Base-by-base conservation (phyloP, 805 yeast species). In the Candida insectalens region DNA sequence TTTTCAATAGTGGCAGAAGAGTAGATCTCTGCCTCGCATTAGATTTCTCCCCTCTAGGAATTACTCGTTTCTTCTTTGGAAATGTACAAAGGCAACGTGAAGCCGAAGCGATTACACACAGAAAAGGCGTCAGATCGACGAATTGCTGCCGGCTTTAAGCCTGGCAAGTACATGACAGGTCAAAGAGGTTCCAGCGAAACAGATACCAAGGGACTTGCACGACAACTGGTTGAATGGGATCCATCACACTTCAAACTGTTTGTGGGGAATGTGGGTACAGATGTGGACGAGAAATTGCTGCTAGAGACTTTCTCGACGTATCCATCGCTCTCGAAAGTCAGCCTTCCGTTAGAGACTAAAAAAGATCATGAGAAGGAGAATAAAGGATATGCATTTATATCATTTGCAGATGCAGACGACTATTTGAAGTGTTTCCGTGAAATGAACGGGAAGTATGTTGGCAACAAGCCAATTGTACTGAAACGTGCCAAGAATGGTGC, bases 321-420 rank as follows among this genome's bases (percentile, higher is more conserved):
- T 48, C 53, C 66, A 10, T 65, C 79, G 3, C 50, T 80, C 37
- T 55, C 70, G 6, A 74, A 76, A 42, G 81, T 71, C 5, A 65
- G 69, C 34, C 81, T 80, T 1, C 83, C 84, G 1, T 38, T 51
- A 27, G 82, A 76, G 41, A 51, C 53, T 16, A 55, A 53, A 20
- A 59, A 69, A 0, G 27, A 25, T 3, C 10, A 21, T 12, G 21
- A 23, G 20, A 62, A 59, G 6, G 67, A 63, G 40, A 65, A 67
- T 38, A 76, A 71, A 48, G 92, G 94, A 4, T 83, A 60, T 50
- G 94, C 87, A 6, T 83, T 82, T 52, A 79, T 82, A 10, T 74
- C 83, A 5, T 82, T 83, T 51, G 60, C 58, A 3, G 67, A 67
- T 39, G 55, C 88, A 0, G 72, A 74, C 15, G 89, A 82, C 47